Conservation (phyloP, 768 basidiomycete species). For the Kwoniella europaea region DNA sequence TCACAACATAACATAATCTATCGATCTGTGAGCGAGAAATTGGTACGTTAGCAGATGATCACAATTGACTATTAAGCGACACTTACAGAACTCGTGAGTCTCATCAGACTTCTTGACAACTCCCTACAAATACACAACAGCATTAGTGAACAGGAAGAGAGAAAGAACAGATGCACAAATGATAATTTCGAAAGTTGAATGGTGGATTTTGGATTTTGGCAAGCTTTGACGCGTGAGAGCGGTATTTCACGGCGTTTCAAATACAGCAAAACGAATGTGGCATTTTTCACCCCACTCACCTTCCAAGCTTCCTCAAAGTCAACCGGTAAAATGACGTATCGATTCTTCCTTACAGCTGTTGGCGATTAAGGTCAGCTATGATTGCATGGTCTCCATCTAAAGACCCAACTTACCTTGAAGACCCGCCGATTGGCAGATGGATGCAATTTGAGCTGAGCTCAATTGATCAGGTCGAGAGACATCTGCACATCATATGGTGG, state of each 20-base stretch:
- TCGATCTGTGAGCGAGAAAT: conserved; percentile 37
- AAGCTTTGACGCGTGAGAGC: conserved; percentile 29
- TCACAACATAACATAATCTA: conserved; percentile 21
- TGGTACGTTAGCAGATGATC: neutral
- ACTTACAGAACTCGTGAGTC: conserved; percentile 91
- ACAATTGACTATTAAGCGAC: neutral
- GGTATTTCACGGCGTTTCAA: conserved; percentile 19
- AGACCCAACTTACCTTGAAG: conserved; percentile 72
- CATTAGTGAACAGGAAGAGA: conserved; percentile 26
- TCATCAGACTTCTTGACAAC: conserved; percentile 95
- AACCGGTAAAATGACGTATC: conserved; percentile 92
- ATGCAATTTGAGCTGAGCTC: conserved; percentile 92
- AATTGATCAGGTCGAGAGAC: conserved; percentile 95
- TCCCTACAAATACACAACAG: conserved; percentile 67
- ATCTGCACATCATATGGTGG: conserved; percentile 63
- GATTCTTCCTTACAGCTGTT: conserved; percentile 92
- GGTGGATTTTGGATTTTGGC: conserved; percentile 47
- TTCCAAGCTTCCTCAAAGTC: conserved; percentile 99
- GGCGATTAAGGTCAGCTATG: conserved; percentile 22
- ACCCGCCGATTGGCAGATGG: conserved; percentile 95
- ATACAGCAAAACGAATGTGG: conserved; percentile 19
- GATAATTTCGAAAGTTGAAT: conserved; percentile 27
- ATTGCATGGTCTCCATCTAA: too few relatives aligned
- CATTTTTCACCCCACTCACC: conserved; percentile 71
- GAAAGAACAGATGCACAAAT: conserved; percentile 26